These are phyloP conservation scores for Allium fistulosum DNA, from an alignment of 106 monocot species.

Conservation along the genomic window DNA sequence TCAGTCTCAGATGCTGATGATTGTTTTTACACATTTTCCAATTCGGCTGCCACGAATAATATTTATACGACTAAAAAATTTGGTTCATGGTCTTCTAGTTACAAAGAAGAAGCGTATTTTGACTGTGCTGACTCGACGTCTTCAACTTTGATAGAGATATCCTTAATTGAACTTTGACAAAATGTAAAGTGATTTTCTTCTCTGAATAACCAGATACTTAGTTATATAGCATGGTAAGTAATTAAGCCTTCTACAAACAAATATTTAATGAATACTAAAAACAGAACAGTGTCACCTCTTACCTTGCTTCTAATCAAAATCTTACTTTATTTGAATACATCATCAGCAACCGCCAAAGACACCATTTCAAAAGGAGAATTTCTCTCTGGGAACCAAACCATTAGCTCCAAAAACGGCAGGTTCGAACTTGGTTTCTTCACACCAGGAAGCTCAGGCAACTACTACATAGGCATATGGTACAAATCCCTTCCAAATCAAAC, in stretches of 20 bases:
- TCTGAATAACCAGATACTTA: too few species aligned
- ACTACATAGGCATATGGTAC: conserved; percentile 14
- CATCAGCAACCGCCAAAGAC: neutral
- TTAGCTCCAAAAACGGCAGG: neutral
- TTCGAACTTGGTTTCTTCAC: conserved; percentile 12
- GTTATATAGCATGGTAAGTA: too few species aligned
- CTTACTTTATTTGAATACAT: neutral
- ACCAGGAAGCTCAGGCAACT: conserved; percentile 1
- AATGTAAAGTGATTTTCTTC: too few species aligned
- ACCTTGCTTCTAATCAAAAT: neutral
- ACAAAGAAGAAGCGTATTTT: too few species aligned
- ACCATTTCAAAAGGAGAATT: neutral
- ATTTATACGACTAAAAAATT: too few species aligned
- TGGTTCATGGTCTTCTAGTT: too few species aligned
- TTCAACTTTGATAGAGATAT: too few species aligned
- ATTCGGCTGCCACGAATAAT: too few species aligned
- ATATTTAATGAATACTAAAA: neutral
- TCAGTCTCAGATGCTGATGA: too few species aligned
- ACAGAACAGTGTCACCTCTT: neutral
- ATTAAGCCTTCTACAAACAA: neutral
- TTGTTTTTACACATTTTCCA: too few species aligned
- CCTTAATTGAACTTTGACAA: too few species aligned
- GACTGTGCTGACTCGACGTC: too few species aligned
- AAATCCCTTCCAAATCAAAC: neutral
- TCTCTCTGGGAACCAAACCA: conserved; percentile 2